Percentiles rank a stretch among this genome's conserved stretches.
Conservation (phyloP, 139 green algal species). For the Chlamydomonas urium region DNA sequence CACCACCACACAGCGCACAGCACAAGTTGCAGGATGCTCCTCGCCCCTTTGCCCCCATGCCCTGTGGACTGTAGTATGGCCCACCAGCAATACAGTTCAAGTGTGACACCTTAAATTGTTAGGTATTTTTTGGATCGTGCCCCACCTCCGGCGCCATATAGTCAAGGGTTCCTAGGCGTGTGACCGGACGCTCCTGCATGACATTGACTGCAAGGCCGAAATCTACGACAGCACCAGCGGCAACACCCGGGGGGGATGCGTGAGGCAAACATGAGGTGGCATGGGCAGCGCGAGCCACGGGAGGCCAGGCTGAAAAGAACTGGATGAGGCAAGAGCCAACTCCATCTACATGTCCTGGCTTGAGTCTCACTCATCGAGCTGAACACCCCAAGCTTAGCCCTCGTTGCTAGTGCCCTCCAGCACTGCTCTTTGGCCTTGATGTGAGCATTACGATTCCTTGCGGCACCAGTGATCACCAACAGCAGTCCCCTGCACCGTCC, state of each 20-base stretch:
- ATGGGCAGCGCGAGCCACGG: background rate
- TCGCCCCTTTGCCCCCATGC: background rate
- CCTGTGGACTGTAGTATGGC: background rate
- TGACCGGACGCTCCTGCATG: constrained; percentile 48
- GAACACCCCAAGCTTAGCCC: too few species aligned
- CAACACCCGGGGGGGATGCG: background rate
- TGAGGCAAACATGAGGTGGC: background rate
- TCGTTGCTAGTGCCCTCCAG: background rate
- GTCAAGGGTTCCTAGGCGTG: constrained; percentile 46
- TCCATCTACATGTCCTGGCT: background rate
- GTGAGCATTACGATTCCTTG: background rate
- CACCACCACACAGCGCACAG: background rate
- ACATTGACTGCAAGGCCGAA: constrained; percentile 62
- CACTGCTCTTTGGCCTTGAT: background rate
- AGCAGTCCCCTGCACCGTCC: background rate
- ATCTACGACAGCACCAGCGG: constrained; percentile 36
- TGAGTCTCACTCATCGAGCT: background rate
- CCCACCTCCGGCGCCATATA: constrained; percentile 39
- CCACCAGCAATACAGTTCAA: background rate
- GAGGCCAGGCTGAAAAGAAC: background rate
- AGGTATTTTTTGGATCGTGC: too few species aligned
- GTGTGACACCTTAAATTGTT: too few species aligned
- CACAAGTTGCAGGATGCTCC: background rate
- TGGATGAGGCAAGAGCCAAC: background rate
- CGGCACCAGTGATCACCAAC: background rate